A percentile compares a stretch with the other conserved stretches of the same genome.
Conservation (phyloP, 1,139 yeast genomes). For the Entelexis paramagnoliae region DNA sequence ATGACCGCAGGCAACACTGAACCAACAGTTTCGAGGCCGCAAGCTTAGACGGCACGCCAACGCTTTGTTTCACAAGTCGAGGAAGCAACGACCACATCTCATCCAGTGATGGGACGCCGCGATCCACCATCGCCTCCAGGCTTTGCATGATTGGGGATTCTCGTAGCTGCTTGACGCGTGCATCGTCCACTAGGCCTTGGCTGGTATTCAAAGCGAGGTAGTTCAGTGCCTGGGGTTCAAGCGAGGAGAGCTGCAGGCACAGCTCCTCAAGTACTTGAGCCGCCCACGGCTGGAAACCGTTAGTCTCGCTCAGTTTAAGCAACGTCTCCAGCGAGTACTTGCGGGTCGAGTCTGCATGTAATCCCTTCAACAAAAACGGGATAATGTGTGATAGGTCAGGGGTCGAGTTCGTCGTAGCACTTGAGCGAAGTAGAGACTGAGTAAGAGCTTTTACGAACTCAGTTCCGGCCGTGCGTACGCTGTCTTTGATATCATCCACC, state of each 20-base stretch:
- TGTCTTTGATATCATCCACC: constrained; percentile 90
- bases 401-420: constrained; percentile 29
- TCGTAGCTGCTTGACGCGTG: constrained; percentile 62
- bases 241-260: constrained; percentile 62
- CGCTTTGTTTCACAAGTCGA: constrained; percentile 50
- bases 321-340: constrained; percentile 66
- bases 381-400: constrained; percentile 51
- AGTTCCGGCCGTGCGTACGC: constrained; percentile 75
- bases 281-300: constrained; percentile 54
- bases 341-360: constrained; percentile 74
- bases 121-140: constrained; percentile 56
- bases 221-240: constrained; percentile 86
- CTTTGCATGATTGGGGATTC: constrained; percentile 86
- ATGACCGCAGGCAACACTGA: constrained; percentile 40
- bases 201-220: constrained; percentile 81
- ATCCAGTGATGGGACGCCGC: constrained; percentile 30
- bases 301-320: constrained; percentile 52
- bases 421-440: constrained; percentile 45
- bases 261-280: constrained; percentile 62
- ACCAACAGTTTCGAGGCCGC: constrained; percentile 75
- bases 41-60: constrained; percentile 86
- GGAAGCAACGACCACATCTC: constrained; percentile 43
- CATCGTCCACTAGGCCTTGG: constrained; percentile 73
- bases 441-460: constrained; percentile 60
- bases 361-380: constrained; percentile 51